phyloP scores from a whole-genome alignment of 768 basidiomycete genomes.

The Tephrocybe sp. region DNA sequence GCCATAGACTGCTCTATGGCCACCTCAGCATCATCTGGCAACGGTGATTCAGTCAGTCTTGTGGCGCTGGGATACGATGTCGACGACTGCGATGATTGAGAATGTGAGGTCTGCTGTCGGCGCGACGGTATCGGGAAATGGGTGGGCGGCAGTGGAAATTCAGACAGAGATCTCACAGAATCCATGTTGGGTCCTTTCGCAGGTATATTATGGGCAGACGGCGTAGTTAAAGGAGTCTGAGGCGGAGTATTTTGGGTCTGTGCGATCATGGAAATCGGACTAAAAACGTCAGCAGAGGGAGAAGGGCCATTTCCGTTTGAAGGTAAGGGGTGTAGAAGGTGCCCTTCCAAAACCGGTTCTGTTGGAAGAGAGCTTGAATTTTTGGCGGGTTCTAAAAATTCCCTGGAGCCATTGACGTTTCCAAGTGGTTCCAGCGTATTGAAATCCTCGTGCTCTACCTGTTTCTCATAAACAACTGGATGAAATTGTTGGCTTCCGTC shows the following conservation, averaged over 20 bases:
- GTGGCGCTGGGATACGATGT: conserved; percentile 18
- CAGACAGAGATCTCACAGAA: conserved; percentile 67
- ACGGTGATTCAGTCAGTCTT: conserved; percentile 22
- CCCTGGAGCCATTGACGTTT: conserved; percentile 1
- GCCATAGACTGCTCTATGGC: neutral
- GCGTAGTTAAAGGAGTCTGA: conserved; percentile 11
- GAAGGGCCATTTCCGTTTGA: neutral
- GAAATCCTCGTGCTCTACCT: conserved; percentile 3
- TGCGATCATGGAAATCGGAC: neutral
- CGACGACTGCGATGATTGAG: conserved; percentile 22
- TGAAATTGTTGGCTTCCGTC: conserved; percentile 14
- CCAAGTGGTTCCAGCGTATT: conserved; percentile 3
- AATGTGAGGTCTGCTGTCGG: conserved; percentile 22
- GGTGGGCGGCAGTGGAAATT: conserved; percentile 70
- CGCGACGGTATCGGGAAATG: conserved; percentile 59
- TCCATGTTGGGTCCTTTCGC: conserved; percentile 38
- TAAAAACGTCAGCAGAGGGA: neutral
- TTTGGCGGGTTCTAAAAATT: neutral
- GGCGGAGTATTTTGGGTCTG: neutral
- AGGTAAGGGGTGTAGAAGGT: conserved; percentile 1
- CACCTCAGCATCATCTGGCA: conserved; percentile 17
- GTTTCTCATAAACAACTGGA: conserved; percentile 1
- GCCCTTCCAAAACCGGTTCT: conserved; percentile 13
- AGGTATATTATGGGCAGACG: conserved; percentile 31
- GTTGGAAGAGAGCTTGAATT: neutral